Conservation (phyloP, 2,329 filamentous ascomycete species). For the Xenosphaeropsis pyriputrescens region DNA sequence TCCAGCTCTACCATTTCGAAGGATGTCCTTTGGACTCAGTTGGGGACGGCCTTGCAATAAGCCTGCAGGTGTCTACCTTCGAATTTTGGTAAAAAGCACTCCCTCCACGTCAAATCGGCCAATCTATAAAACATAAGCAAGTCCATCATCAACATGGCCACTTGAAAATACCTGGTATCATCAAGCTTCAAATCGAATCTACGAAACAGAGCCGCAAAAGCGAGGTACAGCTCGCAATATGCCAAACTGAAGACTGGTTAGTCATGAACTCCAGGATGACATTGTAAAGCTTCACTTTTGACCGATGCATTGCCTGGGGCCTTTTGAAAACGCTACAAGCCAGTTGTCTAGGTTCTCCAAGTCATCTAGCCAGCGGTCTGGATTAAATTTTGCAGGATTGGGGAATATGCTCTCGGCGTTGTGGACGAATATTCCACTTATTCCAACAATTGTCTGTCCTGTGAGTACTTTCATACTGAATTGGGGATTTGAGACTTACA, state of each 20-base stretch:
- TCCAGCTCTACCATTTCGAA: too few species aligned
- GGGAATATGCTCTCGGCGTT: slow-evolving; percentile 10
- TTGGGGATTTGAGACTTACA: too few species aligned
- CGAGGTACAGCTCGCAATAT: slow-evolving; percentile 17
- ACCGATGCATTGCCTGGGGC: slow-evolving; percentile 24
- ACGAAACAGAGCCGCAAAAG: slow-evolving; percentile 17
- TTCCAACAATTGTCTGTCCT: background rate
- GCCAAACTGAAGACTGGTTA: slow-evolving; percentile 5
- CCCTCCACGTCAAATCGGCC: slow-evolving; percentile 16
- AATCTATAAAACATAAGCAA: slow-evolving; percentile 1
- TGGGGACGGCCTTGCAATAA: slow-evolving; percentile 7
- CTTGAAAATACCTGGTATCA: slow-evolving; percentile 6
- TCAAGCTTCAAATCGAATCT: slow-evolving; percentile 15
- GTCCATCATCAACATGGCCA: too few species aligned
- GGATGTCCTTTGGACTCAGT: too few species aligned
- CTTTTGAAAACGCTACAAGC: slow-evolving; percentile 28
- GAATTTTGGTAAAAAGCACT: slow-evolving; percentile 12
- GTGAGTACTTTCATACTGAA: background rate
- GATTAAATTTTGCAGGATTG: slow-evolving; percentile 7
- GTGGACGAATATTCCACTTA: slow-evolving; percentile 8
- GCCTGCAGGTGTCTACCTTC: slow-evolving; percentile 8
- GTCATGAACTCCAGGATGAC: background rate
- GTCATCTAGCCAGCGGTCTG: slow-evolving; percentile 9
- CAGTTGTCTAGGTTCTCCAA: slow-evolving; percentile 8
- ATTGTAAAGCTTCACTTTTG: background rate